Base-by-base conservation (phyloP, 2,329 filamentous ascomycete species). In the Cadophora gregata region DNA sequence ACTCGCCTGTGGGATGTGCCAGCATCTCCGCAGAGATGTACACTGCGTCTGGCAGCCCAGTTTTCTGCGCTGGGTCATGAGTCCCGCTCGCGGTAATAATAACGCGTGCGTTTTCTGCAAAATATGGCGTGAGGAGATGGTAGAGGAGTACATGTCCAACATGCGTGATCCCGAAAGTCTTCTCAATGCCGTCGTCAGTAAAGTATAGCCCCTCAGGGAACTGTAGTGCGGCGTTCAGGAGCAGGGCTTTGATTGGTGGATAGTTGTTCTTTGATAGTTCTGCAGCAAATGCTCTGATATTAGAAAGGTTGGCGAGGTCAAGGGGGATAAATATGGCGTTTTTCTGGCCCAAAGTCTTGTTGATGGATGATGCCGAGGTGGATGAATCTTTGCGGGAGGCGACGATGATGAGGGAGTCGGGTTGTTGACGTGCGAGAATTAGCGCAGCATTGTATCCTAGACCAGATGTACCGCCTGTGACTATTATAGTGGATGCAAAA, bases 81-180 rank as follows among this genome's bases (percentile, higher is more conserved):
- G 79, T 81, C 24, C 80, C 80, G 69, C 80, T 82, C 2, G 80
- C 73, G 0, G 79, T 81, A 47, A 85, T 65, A 21, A 85, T 75
- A 53, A 86, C 77, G 0, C 82, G 78, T 2, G 80, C 80, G 5
- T 79, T 73, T 0, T 71, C 59, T 3, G 79, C 79, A 7, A 83
- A 74, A 51, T 76, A 59, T 0, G 81, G 79, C 3, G 74, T 74
- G 3, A 86, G 77, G 3, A 85, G 78, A 63, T 81, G 80, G 71
- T 83, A 82, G 0, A 86, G 78, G 1, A 85, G 74, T 16, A 82
- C 80, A 69, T 86, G 82, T 5, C 83, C 83, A 50, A 85, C 77
- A 68, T 85, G 82, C 64, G 79, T 82, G 68, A 84, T 77, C 4
- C 77, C 82, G 69, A 86, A 86, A 7, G 80, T 82, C 36, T 73